Evolutionary conservation across 179 eudicot species (phyloP), one percentile per base, ranked within the genome.

Genomic region (Monotropa hypopitys): DNA sequence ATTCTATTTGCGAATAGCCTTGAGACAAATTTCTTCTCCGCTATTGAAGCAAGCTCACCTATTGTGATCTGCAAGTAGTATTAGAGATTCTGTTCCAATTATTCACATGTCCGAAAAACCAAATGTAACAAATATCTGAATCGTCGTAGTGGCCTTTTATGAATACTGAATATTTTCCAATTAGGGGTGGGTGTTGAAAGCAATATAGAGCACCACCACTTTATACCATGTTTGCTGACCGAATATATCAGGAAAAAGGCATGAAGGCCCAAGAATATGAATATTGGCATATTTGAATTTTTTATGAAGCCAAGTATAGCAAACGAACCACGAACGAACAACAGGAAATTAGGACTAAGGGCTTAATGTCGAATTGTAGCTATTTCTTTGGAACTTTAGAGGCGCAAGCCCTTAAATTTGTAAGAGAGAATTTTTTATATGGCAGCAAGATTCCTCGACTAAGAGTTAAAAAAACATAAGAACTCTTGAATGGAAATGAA

Each of bases 1-100:
- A 96, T 90, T 67, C 86, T 85, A 9, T 28, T 79, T 81, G 26
- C 80, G 56, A 91, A 91, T 45, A 90, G 67, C 45, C 62, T 81
- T 38, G 87, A 59, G 50, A 91, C 90, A 77, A 86, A 85, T 8
- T 54, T 77, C 80, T 87, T 83, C 62, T 89, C 91, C 0, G 97
- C 83, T 79, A 96, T 88, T 70, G 98, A 90, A 81, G 98, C 96
- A 79, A 96, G 84, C 77, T 87, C 94, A 38, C 88, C 83, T 65
- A 96, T 84, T 35, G 96, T 85, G 66, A 79, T 65, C 99, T 96
- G 88, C 68, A 84, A 81, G 50, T 73, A 38, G 86, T 43, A 49
- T 18, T 61, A 72, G 57, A 38, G 40, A 20, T 21, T 38, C 54
- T 0, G 5, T 16, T 7, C 26, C 10, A 45, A 45, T 43, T 43